Conservation (phyloP, 768 basidiomycete genomes). For the Kwoniella heveanensis region DNA sequence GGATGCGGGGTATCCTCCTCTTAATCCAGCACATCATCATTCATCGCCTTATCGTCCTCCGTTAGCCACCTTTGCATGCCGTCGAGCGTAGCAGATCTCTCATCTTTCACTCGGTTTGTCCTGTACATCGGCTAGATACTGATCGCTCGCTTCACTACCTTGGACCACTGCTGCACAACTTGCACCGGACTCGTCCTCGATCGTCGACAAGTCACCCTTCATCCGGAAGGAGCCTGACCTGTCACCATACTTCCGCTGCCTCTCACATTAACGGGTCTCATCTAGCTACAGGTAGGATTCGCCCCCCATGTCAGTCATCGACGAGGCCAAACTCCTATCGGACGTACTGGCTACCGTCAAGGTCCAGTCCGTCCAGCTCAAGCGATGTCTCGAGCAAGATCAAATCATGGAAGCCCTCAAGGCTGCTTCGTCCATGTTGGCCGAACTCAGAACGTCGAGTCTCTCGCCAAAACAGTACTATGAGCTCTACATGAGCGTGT, state of each 20-base stretch:
- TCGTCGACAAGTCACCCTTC: too few species aligned
- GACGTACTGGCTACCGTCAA: constrained; percentile 54
- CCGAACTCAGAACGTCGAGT: constrained; percentile 89
- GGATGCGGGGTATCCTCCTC: background rate
- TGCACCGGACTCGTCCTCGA: too few species aligned
- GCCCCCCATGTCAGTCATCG: constrained; percentile 14
- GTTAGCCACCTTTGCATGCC: background rate
- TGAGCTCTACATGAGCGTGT: constrained; percentile 98
- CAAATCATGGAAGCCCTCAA: constrained; percentile 99
- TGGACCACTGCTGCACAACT: too few species aligned
- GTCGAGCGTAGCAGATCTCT: too few species aligned
- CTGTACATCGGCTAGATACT: background rate
- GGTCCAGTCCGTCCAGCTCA: constrained; percentile 84
- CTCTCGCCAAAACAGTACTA: constrained; percentile 93
- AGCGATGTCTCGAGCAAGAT: constrained; percentile 87
- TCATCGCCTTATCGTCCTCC: background rate
- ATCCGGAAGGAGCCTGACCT: too few species aligned
- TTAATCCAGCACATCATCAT: background rate
- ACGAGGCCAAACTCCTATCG: constrained; percentile 54
- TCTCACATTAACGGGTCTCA: background rate
- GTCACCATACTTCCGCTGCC: too few species aligned
- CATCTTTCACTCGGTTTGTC: background rate
- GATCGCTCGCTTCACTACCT: too few species aligned
- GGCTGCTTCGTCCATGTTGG: constrained; percentile 94
- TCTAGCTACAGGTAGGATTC: background rate